Conservation (phyloP, 768 basidiomycete species). For the Tulasnella sp. region DNA sequence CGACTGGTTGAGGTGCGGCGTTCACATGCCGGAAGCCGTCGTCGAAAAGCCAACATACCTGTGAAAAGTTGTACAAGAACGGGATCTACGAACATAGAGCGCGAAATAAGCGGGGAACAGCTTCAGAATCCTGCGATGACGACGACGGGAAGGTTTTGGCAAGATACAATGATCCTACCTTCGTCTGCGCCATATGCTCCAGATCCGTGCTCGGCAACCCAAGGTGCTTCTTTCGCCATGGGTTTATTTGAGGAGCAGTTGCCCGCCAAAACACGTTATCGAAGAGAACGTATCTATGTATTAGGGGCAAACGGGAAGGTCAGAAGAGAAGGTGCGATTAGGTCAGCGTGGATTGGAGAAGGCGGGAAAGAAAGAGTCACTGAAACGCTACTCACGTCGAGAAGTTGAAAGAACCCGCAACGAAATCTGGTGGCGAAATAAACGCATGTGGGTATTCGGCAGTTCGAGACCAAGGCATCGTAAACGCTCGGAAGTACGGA, state of each 20-base stretch:
- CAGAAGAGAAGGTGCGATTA: neutral
- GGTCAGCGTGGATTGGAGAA: neutral
- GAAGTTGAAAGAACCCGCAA: constrained; percentile 44
- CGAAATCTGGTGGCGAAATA: constrained; percentile 48
- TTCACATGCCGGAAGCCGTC: neutral
- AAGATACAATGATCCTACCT: constrained; percentile 21
- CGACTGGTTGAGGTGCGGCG: neutral
- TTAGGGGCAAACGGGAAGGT: neutral
- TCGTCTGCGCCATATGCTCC: constrained; percentile 46
- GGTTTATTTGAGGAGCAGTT: constrained; percentile 52
- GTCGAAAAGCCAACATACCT: constrained; percentile 23
- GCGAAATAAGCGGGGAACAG: constrained; percentile 5
- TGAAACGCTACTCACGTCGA: constrained; percentile 15
- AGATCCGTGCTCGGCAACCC: constrained; percentile 43
- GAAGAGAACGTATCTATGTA: constrained; percentile 43
- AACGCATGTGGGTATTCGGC: constrained; percentile 55
- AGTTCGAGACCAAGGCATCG: constrained; percentile 43
- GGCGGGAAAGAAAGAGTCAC: neutral
- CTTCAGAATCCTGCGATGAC: neutral
- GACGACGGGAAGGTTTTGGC: neutral
- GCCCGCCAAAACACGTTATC: constrained; percentile 56
- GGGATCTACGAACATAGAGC: constrained; percentile 27
- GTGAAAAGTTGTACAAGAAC: constrained; percentile 60
- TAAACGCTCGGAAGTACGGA: constrained; percentile 54
- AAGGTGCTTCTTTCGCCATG: constrained; percentile 46